Percentiles rank a stretch among this genome's conserved stretches.
These are phyloP conservation scores for Claviceps sp. DNA, from an alignment of 2,329 filamentous ascomycete genomes.

Conservation along the genomic window DNA sequence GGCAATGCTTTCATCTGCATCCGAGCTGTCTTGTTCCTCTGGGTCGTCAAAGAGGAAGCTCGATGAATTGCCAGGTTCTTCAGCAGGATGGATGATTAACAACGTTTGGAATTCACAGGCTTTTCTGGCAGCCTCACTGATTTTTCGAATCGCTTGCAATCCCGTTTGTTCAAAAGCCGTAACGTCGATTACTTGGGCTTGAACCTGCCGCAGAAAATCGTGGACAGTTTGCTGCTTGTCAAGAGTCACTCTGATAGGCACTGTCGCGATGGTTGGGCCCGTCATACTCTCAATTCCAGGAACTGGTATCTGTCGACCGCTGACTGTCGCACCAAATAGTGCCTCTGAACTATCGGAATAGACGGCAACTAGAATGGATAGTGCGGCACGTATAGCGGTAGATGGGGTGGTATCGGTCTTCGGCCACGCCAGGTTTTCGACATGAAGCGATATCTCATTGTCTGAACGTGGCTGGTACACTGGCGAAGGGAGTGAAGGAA, in stretches of 20 bases:
- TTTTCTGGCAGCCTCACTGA: neutral
- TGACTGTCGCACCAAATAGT: slow-evolving; percentile 13
- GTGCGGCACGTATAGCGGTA: slow-evolving; percentile 11
- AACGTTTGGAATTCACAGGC: slow-evolving; percentile 5
- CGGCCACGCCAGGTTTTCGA: slow-evolving; percentile 11
- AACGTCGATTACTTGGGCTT: slow-evolving; percentile 6
- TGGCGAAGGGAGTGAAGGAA: slow-evolving; percentile 1
- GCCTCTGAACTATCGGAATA: slow-evolving; percentile 21
- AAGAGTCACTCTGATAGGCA: slow-evolving; percentile 12
- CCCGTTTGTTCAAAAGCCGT: slow-evolving; percentile 3
- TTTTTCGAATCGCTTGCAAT: neutral
- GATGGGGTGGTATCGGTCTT: slow-evolving; percentile 6
- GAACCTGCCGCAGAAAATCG: slow-evolving; percentile 25
- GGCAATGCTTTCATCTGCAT: neutral
- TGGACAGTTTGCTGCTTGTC: slow-evolving; percentile 18
- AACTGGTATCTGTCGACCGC: slow-evolving; percentile 13
- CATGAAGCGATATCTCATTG: slow-evolving; percentile 24
- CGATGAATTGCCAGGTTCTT: neutral
- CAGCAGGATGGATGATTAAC: slow-evolving; percentile 9
- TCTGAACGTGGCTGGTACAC: slow-evolving; percentile 1
- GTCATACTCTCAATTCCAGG: slow-evolving; percentile 12
- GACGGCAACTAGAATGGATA: slow-evolving; percentile 19
- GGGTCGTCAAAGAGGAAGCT: neutral
- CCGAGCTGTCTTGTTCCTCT: neutral
- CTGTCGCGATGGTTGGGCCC: slow-evolving; percentile 16